Evolutionary conservation across 768 basidiomycete genomes (phyloP), one percentile per base, ranked within the genome.

Genomic region (Thelephora ganbajun): DNA sequence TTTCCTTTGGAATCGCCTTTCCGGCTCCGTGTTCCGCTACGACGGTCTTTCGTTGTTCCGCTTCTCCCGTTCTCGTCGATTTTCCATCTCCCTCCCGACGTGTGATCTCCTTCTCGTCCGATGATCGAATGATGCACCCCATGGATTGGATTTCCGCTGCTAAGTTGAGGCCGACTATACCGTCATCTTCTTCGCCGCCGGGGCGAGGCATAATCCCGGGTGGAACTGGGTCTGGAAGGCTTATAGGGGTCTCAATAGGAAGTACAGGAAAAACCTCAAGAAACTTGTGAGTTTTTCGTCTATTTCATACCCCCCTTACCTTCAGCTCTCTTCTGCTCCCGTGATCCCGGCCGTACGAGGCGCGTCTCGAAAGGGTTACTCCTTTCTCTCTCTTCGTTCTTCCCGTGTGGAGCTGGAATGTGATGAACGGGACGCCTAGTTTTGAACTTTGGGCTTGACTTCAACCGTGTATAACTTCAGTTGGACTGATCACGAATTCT

Each of bases 201-300:
- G 86, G 20, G 76, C 76, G 6, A 69, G 67, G 51, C 69, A 89
- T 63, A 73, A 77, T 2, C 89, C 89, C 5, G 73, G 74, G 20
- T 90, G 86, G 86, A 85, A 80, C 53, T 92, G 89, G 89, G 74
- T 92, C 9, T 91, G 88, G 88, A 89, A 85, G 57, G 84, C 86
- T 0, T 90, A 90, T 61, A 72, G 86, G 19, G 82, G 81, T 56
- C 66, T 84, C 41, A 86, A 72, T 58, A 70, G 83, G 46, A 89
- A 87, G 61, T 92, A 89, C 58, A 74, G 89, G 46, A 92, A 92
- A 68, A 88, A 92, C 57, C 62, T 92, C 49, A 91, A 91, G 62
- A 77, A 78, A 57, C 58, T 92, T 63, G 87, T 84, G 51, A 48
- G 82, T 62, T 11, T 45, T 30, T 33, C 7, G 30, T 4, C 0